Conservation (phyloP, 2,329 filamentous ascomycete genomes). For the Aspergillus brasiliensis region DNA sequence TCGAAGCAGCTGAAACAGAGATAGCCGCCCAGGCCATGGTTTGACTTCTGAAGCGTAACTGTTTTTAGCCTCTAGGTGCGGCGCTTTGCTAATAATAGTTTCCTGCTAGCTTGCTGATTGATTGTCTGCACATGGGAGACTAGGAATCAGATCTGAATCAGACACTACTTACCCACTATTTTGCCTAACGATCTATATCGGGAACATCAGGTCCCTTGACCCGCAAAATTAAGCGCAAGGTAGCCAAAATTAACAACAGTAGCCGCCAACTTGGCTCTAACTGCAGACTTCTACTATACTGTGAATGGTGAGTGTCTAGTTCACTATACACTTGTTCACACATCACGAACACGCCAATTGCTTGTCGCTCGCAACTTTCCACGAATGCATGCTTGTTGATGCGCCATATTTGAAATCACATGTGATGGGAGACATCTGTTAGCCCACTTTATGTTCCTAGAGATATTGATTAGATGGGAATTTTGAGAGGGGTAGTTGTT, state of each 20-base stretch:
- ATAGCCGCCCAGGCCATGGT: slow-evolving; percentile 9
- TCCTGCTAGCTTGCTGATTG: background rate
- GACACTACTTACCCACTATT: background rate
- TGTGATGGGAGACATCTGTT: background rate
- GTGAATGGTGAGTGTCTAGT: too few species aligned
- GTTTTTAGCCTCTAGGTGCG: background rate
- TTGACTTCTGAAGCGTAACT: background rate
- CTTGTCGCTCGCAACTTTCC: background rate
- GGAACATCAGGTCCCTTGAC: background rate
- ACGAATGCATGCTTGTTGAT: background rate
- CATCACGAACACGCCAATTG: too few species aligned
- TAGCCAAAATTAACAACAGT: slow-evolving; percentile 20
- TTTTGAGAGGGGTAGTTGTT: background rate
- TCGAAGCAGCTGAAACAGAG: background rate
- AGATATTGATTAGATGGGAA: background rate
- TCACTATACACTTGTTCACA: too few species aligned
- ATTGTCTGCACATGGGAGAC: background rate
- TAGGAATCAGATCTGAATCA: background rate
- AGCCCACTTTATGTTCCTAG: background rate
- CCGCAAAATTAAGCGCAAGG: background rate
- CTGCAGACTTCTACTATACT: background rate
- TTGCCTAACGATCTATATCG: background rate
- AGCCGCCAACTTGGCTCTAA: background rate
- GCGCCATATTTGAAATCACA: background rate
- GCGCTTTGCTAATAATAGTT: slow-evolving; percentile 14